phyloP scores from a whole-genome alignment of 1,284 basidiomycete species.

The Erythrobasidium hasegawianum region DNA sequence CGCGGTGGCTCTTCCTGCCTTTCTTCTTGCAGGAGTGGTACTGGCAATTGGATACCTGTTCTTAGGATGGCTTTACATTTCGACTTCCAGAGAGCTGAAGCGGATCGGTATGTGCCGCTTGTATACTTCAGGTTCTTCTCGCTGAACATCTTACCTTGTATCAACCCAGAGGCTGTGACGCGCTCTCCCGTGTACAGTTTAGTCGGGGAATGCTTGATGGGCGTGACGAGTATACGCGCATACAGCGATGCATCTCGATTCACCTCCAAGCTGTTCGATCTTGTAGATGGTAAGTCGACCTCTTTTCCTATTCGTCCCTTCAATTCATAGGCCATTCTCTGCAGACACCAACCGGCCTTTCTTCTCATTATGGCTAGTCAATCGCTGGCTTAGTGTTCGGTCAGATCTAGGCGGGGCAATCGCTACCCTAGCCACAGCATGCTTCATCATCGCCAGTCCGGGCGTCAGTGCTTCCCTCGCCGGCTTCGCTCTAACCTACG shows the following conservation, averaged over 20 bases:
- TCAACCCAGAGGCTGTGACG: slow-evolving; percentile 45
- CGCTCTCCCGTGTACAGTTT: slow-evolving; percentile 48
- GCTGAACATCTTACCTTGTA: too few species aligned
- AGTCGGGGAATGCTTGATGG: slow-evolving; percentile 49
- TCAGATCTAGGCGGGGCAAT: slow-evolving; percentile 53
- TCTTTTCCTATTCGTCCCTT: too few species aligned
- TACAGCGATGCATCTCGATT: slow-evolving; percentile 55
- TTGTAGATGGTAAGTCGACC: slow-evolving; percentile 49
- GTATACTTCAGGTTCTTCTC: too few species aligned
- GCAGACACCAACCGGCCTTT: slow-evolving; percentile 49
- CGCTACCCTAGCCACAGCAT: slow-evolving; percentile 52
- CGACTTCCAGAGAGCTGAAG: slow-evolving; percentile 53
- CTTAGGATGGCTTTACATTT: slow-evolving; percentile 53
- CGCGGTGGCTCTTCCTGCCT: slow-evolving; percentile 44
- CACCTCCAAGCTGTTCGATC: slow-evolving; percentile 50
- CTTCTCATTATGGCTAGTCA: slow-evolving; percentile 42
- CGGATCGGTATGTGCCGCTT: slow-evolving; percentile 36
- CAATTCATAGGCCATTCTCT: background rate
- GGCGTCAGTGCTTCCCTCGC: slow-evolving; percentile 50
- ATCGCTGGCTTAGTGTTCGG: slow-evolving; percentile 49
- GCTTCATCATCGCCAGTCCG: slow-evolving; percentile 50
- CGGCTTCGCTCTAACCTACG: slow-evolving; percentile 44
- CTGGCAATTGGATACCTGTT: slow-evolving; percentile 52
- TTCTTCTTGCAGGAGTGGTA: slow-evolving; percentile 50
- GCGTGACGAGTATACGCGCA: slow-evolving; percentile 55